phyloP scores from a whole-genome alignment of 2,329 filamentous ascomycete genomes.

The Penicillium sp. region DNA sequence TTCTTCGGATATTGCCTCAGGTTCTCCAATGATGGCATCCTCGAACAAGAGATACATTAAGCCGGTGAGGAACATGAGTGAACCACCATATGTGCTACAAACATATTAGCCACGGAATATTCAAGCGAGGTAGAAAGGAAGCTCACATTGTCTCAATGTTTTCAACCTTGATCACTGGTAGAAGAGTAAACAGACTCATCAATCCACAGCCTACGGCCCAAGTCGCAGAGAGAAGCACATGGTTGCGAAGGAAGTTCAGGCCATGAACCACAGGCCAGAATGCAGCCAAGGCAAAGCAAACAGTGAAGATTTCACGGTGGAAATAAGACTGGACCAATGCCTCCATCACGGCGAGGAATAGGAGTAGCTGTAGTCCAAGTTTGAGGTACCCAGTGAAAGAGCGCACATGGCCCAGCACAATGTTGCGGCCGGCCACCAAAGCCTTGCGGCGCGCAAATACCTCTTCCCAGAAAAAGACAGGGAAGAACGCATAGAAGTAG shows the following conservation, averaged over 20 bases:
- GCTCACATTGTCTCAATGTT: slow-evolving; percentile 67
- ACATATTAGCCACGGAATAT: slow-evolving; percentile 4
- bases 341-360: slow-evolving; percentile 72
- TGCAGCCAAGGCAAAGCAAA: slow-evolving; percentile 69
- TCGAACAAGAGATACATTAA: slow-evolving; percentile 77
- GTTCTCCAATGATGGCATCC: slow-evolving; percentile 53
- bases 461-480: slow-evolving; percentile 94
- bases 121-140: slow-evolving; percentile 25
- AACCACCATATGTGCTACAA: slow-evolving; percentile 66
- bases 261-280: slow-evolving; percentile 78
- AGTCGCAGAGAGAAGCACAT: slow-evolving; percentile 60
- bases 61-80: slow-evolving; percentile 72
- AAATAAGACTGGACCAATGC: slow-evolving; percentile 88
- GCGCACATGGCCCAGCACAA: slow-evolving; percentile 66
- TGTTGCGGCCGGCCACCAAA: slow-evolving; percentile 61
- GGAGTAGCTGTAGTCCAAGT: slow-evolving; percentile 60
- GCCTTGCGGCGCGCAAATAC: slow-evolving; percentile 74
- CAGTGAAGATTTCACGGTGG: slow-evolving; percentile 78
- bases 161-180: slow-evolving; percentile 83
- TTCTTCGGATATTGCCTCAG: slow-evolving; percentile 24
- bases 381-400: slow-evolving; percentile 56
- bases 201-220: slow-evolving; percentile 74
- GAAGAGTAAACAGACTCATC: slow-evolving; percentile 87
- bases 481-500: slow-evolving; percentile 89
- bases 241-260: slow-evolving; percentile 62